phyloP scores from a whole-genome alignment of 495 filamentous ascomycete species.

The Tuber aestivum region DNA sequence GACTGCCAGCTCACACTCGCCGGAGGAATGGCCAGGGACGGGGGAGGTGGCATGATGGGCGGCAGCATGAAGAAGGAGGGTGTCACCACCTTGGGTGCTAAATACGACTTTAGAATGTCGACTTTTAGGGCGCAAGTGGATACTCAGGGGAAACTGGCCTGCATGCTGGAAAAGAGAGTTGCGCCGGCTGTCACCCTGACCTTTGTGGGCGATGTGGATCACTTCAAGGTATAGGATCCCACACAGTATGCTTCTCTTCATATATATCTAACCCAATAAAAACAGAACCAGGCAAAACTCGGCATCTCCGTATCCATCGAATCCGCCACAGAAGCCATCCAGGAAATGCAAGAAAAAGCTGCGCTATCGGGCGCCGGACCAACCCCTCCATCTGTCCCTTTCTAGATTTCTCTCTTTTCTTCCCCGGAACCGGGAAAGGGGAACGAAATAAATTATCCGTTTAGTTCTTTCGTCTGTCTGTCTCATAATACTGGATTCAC shows the following conservation, averaged over 20 bases:
- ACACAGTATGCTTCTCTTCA: constrained; percentile 21
- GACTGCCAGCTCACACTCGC: constrained; percentile 84
- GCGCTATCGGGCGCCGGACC: constrained; percentile 49
- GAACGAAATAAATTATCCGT: neutral
- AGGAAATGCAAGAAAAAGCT: constrained; percentile 78
- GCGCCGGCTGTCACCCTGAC: constrained; percentile 83
- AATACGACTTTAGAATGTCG: constrained; percentile 94
- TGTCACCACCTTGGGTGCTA: constrained; percentile 82
- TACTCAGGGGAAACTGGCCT: constrained; percentile 85
- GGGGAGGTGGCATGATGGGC: constrained; percentile 59
- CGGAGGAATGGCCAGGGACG: constrained; percentile 53
- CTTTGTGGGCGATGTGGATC: constrained; percentile 96
- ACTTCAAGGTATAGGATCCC: constrained; percentile 72
- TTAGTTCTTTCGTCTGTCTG: neutral
- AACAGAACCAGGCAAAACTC: constrained; percentile 86
- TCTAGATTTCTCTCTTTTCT: constrained; percentile 44
- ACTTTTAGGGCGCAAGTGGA: constrained; percentile 95
- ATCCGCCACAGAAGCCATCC: constrained; percentile 77
- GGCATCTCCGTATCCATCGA: constrained; percentile 93
- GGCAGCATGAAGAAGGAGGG: constrained; percentile 72
- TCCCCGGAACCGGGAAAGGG: neutral
- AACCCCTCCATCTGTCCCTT: constrained; percentile 47
- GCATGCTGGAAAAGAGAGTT: constrained; percentile 89
- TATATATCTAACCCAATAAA: constrained; percentile 25
- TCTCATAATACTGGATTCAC: constrained; percentile 1